phyloP scores from a whole-genome alignment of 202 grass and related monocot genomes.

The Zoysia matrella region DNA sequence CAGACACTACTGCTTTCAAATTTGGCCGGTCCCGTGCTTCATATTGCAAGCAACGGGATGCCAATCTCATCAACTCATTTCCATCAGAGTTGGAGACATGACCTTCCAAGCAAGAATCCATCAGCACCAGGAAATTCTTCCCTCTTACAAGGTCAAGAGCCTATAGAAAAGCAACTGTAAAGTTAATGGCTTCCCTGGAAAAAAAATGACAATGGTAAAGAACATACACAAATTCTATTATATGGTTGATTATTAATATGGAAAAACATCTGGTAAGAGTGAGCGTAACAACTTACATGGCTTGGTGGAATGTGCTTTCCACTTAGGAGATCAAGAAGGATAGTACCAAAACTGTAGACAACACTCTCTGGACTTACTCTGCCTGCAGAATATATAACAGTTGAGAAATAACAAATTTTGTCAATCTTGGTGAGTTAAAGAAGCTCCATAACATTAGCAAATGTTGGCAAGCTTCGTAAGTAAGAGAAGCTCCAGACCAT shows the following conservation, averaged over 20 bases:
- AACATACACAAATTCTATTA: background rate
- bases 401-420: constrained; percentile 23
- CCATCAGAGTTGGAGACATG: constrained; percentile 88
- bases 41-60: constrained; percentile 85
- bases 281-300: constrained; percentile 63
- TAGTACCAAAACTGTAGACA: constrained; percentile 91
- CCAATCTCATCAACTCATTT: constrained; percentile 77
- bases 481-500: background rate
- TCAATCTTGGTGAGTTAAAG: background rate
- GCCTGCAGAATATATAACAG: constrained; percentile 54
- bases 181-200: constrained; percentile 4
- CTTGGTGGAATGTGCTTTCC: constrained; percentile 97
- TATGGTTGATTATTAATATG: constrained; percentile 6
- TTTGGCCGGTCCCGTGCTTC: constrained; percentile 90
- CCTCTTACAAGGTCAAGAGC: constrained; percentile 88
- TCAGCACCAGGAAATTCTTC: constrained; percentile 79
- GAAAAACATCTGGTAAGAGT: background rate
- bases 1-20: constrained; percentile 69
- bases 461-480: background rate
- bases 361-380: constrained; percentile 88
- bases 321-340: constrained; percentile 95
- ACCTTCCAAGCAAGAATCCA: constrained; percentile 96
- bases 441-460: background rate
- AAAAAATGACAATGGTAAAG: background rate
- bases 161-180: constrained; percentile 44